Evolutionary conservation across 345 rosid species (phyloP).

Genomic region (Litchi chinensis): DNA sequence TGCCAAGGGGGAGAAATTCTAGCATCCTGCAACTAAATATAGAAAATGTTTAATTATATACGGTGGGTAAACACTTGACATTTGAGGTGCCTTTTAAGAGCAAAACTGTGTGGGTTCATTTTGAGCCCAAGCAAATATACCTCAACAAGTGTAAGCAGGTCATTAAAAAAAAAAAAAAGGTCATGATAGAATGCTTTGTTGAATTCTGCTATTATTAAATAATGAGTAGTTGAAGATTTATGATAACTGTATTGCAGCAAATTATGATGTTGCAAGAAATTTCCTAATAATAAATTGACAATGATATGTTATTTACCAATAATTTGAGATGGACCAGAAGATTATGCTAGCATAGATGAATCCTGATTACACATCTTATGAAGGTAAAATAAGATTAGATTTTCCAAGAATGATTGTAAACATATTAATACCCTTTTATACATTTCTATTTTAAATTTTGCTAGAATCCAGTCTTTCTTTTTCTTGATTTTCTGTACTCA

Average conservation of each 20-base stretch:
- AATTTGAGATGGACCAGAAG: neutral
- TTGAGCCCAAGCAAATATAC: neutral
- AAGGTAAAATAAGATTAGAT: neutral
- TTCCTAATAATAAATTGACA: neutral
- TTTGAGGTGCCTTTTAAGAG: neutral
- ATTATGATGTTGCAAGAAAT: neutral
- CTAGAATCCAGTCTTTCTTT: neutral
- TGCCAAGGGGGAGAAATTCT: neutral
- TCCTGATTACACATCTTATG: neutral
- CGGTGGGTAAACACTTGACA: neutral
- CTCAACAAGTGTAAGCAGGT: neutral
- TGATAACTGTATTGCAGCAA: neutral
- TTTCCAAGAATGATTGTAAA: neutral
- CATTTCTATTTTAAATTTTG: neutral
- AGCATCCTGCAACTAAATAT: neutral
- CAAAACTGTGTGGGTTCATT: neutral
- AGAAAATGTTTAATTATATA: neutral
- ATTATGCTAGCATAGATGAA: neutral
- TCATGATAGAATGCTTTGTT: neutral
- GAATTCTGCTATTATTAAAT: neutral
- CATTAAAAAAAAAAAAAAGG: neutral
- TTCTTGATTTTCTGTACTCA: neutral
- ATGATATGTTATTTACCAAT: neutral
- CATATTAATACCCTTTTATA: neutral
- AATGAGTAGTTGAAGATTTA: neutral